Conservation (phyloP, 306 rosid species). For the Cucumis hystrix region DNA sequence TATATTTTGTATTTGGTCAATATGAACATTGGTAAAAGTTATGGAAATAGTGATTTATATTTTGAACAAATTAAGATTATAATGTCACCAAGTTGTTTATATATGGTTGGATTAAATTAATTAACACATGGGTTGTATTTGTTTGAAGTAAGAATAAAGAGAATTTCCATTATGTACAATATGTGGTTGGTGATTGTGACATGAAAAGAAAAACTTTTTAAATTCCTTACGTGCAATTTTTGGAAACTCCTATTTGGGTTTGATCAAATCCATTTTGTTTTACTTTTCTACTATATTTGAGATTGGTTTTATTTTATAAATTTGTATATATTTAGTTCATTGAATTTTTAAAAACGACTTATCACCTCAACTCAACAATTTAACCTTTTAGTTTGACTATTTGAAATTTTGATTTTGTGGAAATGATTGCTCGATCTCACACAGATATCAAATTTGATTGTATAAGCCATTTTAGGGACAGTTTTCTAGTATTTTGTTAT, state of each 20-base stretch:
- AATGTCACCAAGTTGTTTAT: neutral
- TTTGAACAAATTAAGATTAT: neutral
- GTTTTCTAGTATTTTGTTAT: no score
- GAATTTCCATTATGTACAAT: neutral
- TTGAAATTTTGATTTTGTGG: no score
- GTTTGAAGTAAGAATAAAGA: neutral
- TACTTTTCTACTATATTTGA: neutral
- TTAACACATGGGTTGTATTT: neutral
- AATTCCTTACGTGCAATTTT: neutral
- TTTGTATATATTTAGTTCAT: no score
- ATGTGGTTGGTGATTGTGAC: neutral
- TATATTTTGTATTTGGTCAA: no score
- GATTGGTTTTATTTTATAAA: neutral
- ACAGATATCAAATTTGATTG: no score
- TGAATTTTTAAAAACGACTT: no score
- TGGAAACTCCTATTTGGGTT: neutral
- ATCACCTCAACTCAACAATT: no score
- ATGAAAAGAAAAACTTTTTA: neutral
- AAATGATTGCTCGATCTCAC: no score
- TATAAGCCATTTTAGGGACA: no score
- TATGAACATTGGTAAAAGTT: no score
- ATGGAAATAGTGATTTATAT: neutral
- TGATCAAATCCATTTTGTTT: neutral
- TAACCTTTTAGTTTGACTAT: no score
- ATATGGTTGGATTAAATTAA: neutral